These are phyloP conservation scores for Podospora didyma DNA, from an alignment of 495 filamentous ascomycete species.

Conservation along the genomic window DNA sequence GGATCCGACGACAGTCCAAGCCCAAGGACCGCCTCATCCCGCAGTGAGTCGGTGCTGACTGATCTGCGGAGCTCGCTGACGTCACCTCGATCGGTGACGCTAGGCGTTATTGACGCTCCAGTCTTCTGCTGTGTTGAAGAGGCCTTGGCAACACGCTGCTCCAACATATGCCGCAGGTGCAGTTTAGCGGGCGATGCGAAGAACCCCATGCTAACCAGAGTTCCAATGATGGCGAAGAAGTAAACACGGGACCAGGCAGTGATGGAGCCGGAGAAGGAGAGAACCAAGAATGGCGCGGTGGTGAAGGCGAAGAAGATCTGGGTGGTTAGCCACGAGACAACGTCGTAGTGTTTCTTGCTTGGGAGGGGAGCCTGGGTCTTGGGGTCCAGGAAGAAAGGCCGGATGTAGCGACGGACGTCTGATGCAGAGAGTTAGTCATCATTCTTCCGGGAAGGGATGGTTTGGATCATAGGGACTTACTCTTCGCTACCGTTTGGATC, in stretches of 20 bases:
- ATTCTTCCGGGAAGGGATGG: background rate
- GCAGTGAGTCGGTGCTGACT: slow-evolving; percentile 35
- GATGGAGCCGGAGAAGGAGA: slow-evolving; percentile 62
- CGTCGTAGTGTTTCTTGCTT: slow-evolving; percentile 82
- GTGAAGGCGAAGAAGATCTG: slow-evolving; percentile 81
- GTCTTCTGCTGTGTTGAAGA: background rate
- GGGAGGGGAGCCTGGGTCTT: slow-evolving; percentile 58
- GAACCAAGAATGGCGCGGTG: slow-evolving; percentile 77
- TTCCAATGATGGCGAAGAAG: slow-evolving; percentile 75
- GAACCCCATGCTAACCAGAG: slow-evolving; percentile 60
- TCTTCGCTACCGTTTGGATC: slow-evolving; percentile 89
- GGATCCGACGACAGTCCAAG: slow-evolving; percentile 79
- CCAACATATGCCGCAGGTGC: slow-evolving; percentile 54
- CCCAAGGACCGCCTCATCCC: slow-evolving; percentile 61
- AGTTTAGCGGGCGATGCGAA: slow-evolving; percentile 75
- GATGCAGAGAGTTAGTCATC: slow-evolving; percentile 10
- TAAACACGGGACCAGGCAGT: slow-evolving; percentile 80
- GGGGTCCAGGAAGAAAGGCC: slow-evolving; percentile 87
- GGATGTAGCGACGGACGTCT: slow-evolving; percentile 86
- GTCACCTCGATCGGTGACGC: slow-evolving; percentile 2
- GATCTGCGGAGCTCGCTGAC: slow-evolving; percentile 20
- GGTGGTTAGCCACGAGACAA: slow-evolving; percentile 72
- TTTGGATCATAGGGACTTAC: slow-evolving; percentile 46
- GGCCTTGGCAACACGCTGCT: slow-evolving; percentile 47
- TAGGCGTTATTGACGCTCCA: too few species aligned